A percentile compares a stretch with the other conserved stretches of the same genome.
These are phyloP conservation scores for Olyra latifolia DNA, from an alignment of 176 grass and related monocot genomes.

Conservation along the genomic window DNA sequence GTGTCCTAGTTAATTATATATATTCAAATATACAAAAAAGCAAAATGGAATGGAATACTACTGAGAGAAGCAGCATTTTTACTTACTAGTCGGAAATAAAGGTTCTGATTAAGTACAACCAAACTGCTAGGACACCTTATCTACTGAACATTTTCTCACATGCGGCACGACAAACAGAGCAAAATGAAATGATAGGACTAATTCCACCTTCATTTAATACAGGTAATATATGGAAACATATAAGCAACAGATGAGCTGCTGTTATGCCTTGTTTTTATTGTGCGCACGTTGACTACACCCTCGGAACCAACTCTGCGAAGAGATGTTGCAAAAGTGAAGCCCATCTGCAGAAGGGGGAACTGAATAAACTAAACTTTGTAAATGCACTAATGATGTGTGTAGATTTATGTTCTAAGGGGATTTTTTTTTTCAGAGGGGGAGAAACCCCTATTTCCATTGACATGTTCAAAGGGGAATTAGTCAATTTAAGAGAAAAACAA, in stretches of 20 bases:
- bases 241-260: conserved; percentile 41
- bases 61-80: conserved; percentile 10
- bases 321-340: conserved; percentile 36
- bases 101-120: conserved; percentile 30
- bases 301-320: conserved; percentile 37
- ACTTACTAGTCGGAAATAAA: conserved; percentile 25
- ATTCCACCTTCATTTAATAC: conserved; percentile 39
- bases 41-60: background rate
- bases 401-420: background rate
- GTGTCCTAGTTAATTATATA: too few relatives aligned
- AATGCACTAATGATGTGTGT: background rate
- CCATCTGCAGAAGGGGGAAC: conserved; percentile 45
- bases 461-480: background rate
- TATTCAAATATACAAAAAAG: background rate
- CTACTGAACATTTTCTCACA: conserved; percentile 38
- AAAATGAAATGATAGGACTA: conserved; percentile 40
- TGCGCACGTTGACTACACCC: background rate
- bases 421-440: too few relatives aligned
- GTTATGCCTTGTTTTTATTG: conserved; percentile 50
- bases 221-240: conserved; percentile 34
- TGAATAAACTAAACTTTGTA: background rate
- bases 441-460: too few relatives aligned
- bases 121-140: conserved; percentile 42
- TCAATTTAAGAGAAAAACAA: background rate
- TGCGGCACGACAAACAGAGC: conserved; percentile 14